Percentiles rank a stretch among this genome's conserved stretches.
Evolutionary conservation across 2,329 filamentous ascomycete genomes (phyloP).

Genomic region (Ascochyta viciae-villosae): DNA sequence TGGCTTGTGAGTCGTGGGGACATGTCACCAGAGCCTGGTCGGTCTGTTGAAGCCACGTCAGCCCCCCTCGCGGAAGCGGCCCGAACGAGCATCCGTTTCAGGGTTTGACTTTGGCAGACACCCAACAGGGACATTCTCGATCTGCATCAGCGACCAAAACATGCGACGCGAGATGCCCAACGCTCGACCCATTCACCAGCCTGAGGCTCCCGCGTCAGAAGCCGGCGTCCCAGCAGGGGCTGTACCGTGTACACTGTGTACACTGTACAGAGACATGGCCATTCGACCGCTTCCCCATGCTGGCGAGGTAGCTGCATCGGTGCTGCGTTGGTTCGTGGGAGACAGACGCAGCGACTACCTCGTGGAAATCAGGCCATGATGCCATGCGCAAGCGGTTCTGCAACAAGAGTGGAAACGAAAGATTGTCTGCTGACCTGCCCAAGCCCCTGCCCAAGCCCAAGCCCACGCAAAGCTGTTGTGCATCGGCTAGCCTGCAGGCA

Average conservation of each 20-base stretch:
- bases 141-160: slow-evolving; percentile 1
- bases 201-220: not conserved
- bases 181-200: not conserved
- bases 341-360: slow-evolving; percentile 2
- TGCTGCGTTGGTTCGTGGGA: not conserved
- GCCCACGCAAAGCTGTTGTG: slow-evolving; percentile 6
- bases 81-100: slow-evolving; percentile 4
- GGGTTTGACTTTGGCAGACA: not conserved
- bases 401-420: not conserved
- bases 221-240: not conserved
- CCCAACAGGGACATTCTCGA: not conserved
- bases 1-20: not conserved
- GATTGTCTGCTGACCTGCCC: slow-evolving; percentile 11
- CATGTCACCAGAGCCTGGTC: not conserved
- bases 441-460: slow-evolving; percentile 9
- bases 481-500: not conserved
- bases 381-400: slow-evolving; percentile 3
- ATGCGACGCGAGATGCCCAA: not conserved
- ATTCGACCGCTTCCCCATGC: slow-evolving; percentile 18
- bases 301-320: slow-evolving; percentile 12
- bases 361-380: slow-evolving; percentile 11
- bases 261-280: not conserved
- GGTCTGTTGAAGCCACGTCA: slow-evolving; percentile 7
- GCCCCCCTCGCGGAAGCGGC: slow-evolving; percentile 15
- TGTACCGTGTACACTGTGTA: not conserved